Evolutionary conservation across 768 basidiomycete species (phyloP).

Genomic region (Kwoniella pini): DNA sequence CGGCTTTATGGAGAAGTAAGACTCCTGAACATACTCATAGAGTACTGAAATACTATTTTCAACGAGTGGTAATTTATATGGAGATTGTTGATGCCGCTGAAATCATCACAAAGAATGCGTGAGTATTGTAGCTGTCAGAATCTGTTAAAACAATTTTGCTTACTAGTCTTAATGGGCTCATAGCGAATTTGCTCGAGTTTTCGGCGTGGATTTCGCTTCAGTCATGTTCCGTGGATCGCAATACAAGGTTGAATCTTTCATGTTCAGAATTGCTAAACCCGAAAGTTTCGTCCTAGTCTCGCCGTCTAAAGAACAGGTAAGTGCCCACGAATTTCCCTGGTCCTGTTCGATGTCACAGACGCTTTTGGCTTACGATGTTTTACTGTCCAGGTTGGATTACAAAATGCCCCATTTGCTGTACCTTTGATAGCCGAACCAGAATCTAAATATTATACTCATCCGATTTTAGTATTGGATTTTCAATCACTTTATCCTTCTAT

Average conservation of each 20-base stretch:
- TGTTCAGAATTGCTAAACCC: constrained; percentile 96
- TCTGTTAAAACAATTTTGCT: no score
- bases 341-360: neutral
- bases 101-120: constrained; percentile 87
- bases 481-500: constrained; percentile 94
- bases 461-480: constrained; percentile 91
- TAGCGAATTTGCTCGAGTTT: constrained; percentile 96
- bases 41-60: constrained; percentile 66
- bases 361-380: neutral
- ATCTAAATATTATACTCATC: constrained; percentile 89
- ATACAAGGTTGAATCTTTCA: constrained; percentile 98
- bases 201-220: constrained; percentile 95
- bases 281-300: constrained; percentile 89
- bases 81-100: constrained; percentile 81
- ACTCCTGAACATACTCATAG: constrained; percentile 62
- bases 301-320: constrained; percentile 79
- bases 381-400: constrained; percentile 74
- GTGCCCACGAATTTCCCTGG: constrained; percentile 46
- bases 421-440: constrained; percentile 93
- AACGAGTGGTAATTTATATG: constrained; percentile 68
- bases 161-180: constrained; percentile 1
- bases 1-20: constrained; percentile 67
- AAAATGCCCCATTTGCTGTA: constrained; percentile 90
- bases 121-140: constrained; percentile 51
- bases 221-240: constrained; percentile 94